Evolutionary conservation across 768 basidiomycete species (phyloP).

Genomic region (Tulasnella sp.): DNA sequence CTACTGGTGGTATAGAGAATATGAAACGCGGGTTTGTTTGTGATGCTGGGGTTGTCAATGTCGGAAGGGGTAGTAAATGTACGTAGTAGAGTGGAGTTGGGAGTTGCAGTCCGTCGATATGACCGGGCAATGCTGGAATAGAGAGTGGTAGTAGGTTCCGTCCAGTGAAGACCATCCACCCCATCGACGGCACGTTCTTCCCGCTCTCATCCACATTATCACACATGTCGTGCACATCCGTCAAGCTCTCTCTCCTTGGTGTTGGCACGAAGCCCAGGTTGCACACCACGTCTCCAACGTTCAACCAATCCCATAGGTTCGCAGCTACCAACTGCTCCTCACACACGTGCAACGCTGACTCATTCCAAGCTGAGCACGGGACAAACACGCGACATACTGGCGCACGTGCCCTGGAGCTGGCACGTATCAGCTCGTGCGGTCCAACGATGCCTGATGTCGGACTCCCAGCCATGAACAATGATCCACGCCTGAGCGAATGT

Average conservation of each 20-base stretch:
- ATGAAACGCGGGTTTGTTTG: slow-evolving; percentile 17
- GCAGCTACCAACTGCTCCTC: slow-evolving; percentile 56
- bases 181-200: slow-evolving; percentile 18
- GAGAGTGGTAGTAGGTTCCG: slow-evolving; percentile 46
- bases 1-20: slow-evolving; percentile 11
- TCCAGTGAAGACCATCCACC: slow-evolving; percentile 72
- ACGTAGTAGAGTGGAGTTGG: slow-evolving; percentile 69
- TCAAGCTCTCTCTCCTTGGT: slow-evolving; percentile 24
- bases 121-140: slow-evolving; percentile 41
- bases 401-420: slow-evolving; percentile 51
- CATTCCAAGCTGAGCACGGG: slow-evolving; percentile 41
- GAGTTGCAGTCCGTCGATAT: slow-evolving; percentile 36
- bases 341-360: slow-evolving; percentile 39
- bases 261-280: slow-evolving; percentile 65
- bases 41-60: neutral
- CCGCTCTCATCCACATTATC: slow-evolving; percentile 17
- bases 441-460: slow-evolving; percentile 18
- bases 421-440: slow-evolving; percentile 52
- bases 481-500: neutral
- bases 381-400: slow-evolving; percentile 66
- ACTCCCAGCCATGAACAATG: neutral
- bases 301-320: slow-evolving; percentile 65
- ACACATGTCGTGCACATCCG: slow-evolving; percentile 16
- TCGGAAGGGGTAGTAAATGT: slow-evolving; percentile 42
- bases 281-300: slow-evolving; percentile 64